Evolutionary conservation across 208 protist species (phyloP), one percentile per base, ranked within the genome.

Genomic region (Trichomonas vaginalis): DNA sequence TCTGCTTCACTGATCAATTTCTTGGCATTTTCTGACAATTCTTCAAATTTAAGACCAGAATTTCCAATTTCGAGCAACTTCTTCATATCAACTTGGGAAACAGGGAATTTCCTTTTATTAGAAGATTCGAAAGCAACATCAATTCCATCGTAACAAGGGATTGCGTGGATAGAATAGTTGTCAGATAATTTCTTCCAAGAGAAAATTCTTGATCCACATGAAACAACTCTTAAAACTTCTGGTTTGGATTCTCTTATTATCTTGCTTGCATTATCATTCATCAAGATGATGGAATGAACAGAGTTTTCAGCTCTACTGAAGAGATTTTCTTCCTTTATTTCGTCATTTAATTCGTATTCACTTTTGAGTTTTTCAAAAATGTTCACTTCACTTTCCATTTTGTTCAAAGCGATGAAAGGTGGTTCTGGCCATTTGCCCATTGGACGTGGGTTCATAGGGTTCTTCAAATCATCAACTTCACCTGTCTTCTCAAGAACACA

Each of bases 401-500:
- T 8, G 9, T 35, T 15, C 9, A 92, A 15, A 17, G 4, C 27
- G 39, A 92, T 27, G 27, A 92, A 92, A 1, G 86, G 86, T 39
- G 86, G 45, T 39, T 92, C 45, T 32, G 12, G 14, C 86, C 86
- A 92, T 39, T 48, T 48, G 8, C 45, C 45, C 39, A 32, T 48
- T 51, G 40, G 15, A 14, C 17, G 23, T 51, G 42, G 86, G 39
- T 23, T 92, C 27, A 32, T 48, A 35, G 42, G 86, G 10, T 39
- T 9, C 0, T 8, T 0, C n/a, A n/a, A n/a, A 17, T 10, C 32
- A 10, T 27, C 14, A 39, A 92, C 42, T 92, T 48, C 23, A 39
- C 12, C 27, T 23, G 61, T 45, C 80, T 98, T 98, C 51, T 95
- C 37, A 35, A 98, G 96, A 56, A 97, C 96, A n/a, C 97, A 96